Base-by-base conservation (phyloP, 768 basidiomycete species). In the Pisolithus sp. region DNA sequence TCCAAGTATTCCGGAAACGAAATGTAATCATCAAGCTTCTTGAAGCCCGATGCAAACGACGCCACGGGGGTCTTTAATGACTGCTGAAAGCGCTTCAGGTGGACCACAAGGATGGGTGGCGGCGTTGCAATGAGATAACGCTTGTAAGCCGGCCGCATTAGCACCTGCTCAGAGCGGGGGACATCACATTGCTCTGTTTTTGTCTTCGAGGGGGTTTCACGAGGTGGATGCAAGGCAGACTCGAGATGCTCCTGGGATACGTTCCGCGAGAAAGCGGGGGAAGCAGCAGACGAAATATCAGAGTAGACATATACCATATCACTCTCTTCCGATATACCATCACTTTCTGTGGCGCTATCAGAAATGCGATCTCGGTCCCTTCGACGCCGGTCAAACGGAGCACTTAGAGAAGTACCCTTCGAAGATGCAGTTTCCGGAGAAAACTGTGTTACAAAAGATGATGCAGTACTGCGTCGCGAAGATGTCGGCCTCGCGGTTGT, bases 51-150 rank as follows among this genome's bases (percentile, higher is more conserved):
- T 36, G 84, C 79, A 59, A 85, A 82, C 17, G 82, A 80, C 52
- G 84, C 69, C 51, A 81, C 68, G 5, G 80, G 75, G 48, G 76
- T 75, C 69, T 85, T 86, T 38, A 75, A 73, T 7, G 85, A 76
- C 62, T 95, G 93, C 68, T 95, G 91, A 71, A 98, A 98, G 43
- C 94, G 80, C 71, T 97, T 97, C 46, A 96, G 78, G 59, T 97
- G 94, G 53, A 97, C 80, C 47, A 94, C 89, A 51, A 97, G 80
- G 30, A 96, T 78, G 0, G 93, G 90, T 0, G 94, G 94, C 2
- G 88, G 84, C 0, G 76, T 77, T 15, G 85, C 81, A 65, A 98
- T 89, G 53, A 98, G 83, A 68, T 96, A 98, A 12, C 94, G 88
- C 69, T 98, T 98, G 72, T 91, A 93, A 4, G 92, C 91, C 1